These are phyloP conservation scores for Paspalum notatum DNA, from an alignment of 176 grass and related monocot species.

Conservation along the genomic window DNA sequence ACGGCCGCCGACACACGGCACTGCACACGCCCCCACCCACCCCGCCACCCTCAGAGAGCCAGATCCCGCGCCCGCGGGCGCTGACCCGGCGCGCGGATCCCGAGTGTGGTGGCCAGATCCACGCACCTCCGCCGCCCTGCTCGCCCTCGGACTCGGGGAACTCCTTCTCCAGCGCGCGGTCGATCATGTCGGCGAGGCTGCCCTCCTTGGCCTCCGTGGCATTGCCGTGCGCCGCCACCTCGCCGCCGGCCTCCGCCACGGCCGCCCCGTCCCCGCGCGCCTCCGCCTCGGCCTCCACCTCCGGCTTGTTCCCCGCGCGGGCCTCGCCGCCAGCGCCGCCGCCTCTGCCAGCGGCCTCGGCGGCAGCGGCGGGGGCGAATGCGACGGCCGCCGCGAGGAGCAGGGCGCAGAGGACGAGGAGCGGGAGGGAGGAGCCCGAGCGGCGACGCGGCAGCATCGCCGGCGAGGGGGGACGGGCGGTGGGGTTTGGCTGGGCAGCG, in stretches of 20 bases:
- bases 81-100: background rate
- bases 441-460: constrained; percentile 61
- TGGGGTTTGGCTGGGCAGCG: background rate
- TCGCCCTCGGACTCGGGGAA: constrained; percentile 92
- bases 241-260: constrained; percentile 42
- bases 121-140: constrained; percentile 92
- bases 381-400: constrained; percentile 40
- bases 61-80: constrained; percentile 37
- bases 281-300: constrained; percentile 21
- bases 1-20: constrained; percentile 22
- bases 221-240: constrained; percentile 49
- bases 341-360: constrained; percentile 17
- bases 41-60: background rate
- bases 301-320: constrained; percentile 39
- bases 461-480: constrained; percentile 11
- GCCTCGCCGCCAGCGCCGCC: constrained; percentile 25
- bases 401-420: constrained; percentile 28
- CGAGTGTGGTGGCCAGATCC: constrained; percentile 35
- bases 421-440: background rate
- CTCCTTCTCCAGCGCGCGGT: constrained; percentile 97
- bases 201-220: constrained; percentile 58
- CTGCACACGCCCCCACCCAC: background rate
- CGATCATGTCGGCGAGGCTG: constrained; percentile 95
- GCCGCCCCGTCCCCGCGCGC: constrained; percentile 21
- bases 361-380: background rate